These are phyloP conservation scores for Daldinia loculata DNA, from an alignment of 495 filamentous ascomycete genomes.

Conservation along the genomic window DNA sequence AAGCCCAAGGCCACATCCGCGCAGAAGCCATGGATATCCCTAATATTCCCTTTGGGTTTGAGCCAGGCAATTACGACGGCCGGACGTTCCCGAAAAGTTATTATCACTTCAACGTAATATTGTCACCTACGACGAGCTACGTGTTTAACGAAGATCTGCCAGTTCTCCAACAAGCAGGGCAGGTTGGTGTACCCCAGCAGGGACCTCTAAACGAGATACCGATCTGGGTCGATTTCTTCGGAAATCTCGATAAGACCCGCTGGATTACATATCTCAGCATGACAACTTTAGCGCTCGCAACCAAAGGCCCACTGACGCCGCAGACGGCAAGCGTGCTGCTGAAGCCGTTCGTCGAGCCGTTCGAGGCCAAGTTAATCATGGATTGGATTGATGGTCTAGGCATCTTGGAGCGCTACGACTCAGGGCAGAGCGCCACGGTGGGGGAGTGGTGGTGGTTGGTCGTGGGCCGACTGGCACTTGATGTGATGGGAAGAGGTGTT, in stretches of 20 bases:
- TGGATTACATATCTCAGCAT: slow-evolving; percentile 73
- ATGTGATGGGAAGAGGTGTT: slow-evolving; percentile 5
- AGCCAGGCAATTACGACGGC: slow-evolving; percentile 74
- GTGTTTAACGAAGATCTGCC: slow-evolving; percentile 64
- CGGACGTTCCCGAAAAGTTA: slow-evolving; percentile 71
- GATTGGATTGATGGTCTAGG: slow-evolving; percentile 69
- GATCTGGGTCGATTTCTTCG: slow-evolving; percentile 82
- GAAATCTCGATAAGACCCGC: slow-evolving; percentile 63
- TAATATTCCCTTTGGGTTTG: slow-evolving; percentile 75
- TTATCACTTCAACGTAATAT: slow-evolving; percentile 68
- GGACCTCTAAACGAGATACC: slow-evolving; percentile 63
- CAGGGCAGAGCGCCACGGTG: slow-evolving; percentile 57
- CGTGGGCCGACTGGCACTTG: slow-evolving; percentile 37
- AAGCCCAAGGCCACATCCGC: slow-evolving; percentile 66
- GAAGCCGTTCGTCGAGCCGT: slow-evolving; percentile 68
- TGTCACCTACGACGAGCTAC: slow-evolving; percentile 67
- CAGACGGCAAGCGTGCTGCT: slow-evolving; percentile 62
- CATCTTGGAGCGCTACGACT: slow-evolving; percentile 47
- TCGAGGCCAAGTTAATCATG: slow-evolving; percentile 72
- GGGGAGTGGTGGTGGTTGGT: slow-evolving; percentile 77
- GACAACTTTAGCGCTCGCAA: slow-evolving; percentile 66
- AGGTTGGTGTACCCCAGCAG: slow-evolving; percentile 42
- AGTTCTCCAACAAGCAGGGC: slow-evolving; percentile 49
- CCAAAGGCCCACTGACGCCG: slow-evolving; percentile 65
- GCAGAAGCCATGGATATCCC: slow-evolving; percentile 66